Conservation (phyloP, 805 yeast genomes). For the Teunomyces funiuensis region DNA sequence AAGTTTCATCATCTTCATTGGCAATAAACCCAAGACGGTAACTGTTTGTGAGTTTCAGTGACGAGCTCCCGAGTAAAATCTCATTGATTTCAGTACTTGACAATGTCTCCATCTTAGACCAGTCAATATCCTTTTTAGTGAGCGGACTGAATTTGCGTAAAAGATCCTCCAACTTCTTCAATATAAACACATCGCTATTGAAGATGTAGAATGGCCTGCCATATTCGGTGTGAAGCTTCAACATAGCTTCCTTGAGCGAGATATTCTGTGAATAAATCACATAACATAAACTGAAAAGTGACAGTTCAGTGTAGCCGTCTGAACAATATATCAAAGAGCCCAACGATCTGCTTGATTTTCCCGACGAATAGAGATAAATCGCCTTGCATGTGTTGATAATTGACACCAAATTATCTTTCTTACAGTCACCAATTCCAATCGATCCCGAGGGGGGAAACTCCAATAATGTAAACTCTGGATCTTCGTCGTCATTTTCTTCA, state of each 20-base stretch:
- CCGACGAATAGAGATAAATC: conserved; percentile 43
- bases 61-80: conserved; percentile 24
- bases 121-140: conserved; percentile 15
- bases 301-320: conserved; percentile 91
- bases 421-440: conserved; percentile 69
- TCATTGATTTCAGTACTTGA: conserved; percentile 33
- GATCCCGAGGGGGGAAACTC: conserved; percentile 86
- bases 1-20: conserved; percentile 16
- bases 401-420: conserved; percentile 58
- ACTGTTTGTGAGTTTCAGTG: conserved; percentile 2
- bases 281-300: conserved; percentile 70
- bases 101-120: conserved; percentile 33
- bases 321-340: conserved; percentile 69
- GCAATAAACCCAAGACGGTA: conserved; percentile 29
- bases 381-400: conserved; percentile 71
- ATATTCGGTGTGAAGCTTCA: conserved; percentile 58
- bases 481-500: conserved; percentile 17
- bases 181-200: conserved; percentile 66
- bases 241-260: conserved; percentile 61
- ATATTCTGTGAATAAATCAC: conserved; percentile 66
- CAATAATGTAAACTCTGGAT: conserved; percentile 29
- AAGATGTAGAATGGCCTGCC: conserved; percentile 85
- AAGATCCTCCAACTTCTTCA: conserved; percentile 63
- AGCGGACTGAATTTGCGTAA: conserved; percentile 61
- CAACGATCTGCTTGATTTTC: conserved; percentile 34